Evolutionary conservation across 352 stramenopile species (phyloP), one percentile per base, ranked within the genome.

Genomic region (Phytophthora citricola): DNA sequence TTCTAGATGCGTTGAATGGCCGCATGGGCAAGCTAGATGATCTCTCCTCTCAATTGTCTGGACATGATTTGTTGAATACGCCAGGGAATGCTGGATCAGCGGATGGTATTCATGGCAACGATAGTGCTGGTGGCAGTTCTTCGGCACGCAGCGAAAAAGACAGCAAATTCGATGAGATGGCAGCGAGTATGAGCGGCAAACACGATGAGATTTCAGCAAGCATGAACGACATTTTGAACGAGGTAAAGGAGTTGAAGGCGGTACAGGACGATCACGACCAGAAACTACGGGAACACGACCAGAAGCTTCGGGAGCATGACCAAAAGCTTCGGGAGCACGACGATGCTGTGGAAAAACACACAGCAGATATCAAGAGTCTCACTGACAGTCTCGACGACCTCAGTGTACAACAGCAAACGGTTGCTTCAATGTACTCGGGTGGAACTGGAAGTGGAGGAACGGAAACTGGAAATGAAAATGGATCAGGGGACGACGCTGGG

Each of bases 341-440:
- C 9, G 58, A 73, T 20, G 34, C 62, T 9, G 51, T 82, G 6
- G 75, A 87, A 38, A 83, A 85, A 27, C 74, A 90, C 41, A 63
- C 73, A 5, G 69, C 73, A 2, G 79, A 78, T 12, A 83, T 89
- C 20, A 87, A 87, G 50, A 53, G 75, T 11, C 45, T 90, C 2
- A 41, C 66, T 1, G 73, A 79, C 4, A 79, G 69, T 34, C 60
- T 92, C 6, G 81, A 92, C 22, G 81, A 92, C 27, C 38, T 90
- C 9, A 71, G 65, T 27, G 48, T 89, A 3, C 83, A 90, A 54
- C 81, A 87, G 38, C 68, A 85, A 60, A 77, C 73, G 0, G 36
- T 75, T 9, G 52, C 74, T 22, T 74, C 49, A 14, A 69, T 81
- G 54, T 84, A 68, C 24, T n/a, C 72, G 4, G 27, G 49, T 65